Evolutionary conservation across 2,329 filamentous ascomycete species (phyloP).

Genomic region (Boeremia lycopersici): DNA sequence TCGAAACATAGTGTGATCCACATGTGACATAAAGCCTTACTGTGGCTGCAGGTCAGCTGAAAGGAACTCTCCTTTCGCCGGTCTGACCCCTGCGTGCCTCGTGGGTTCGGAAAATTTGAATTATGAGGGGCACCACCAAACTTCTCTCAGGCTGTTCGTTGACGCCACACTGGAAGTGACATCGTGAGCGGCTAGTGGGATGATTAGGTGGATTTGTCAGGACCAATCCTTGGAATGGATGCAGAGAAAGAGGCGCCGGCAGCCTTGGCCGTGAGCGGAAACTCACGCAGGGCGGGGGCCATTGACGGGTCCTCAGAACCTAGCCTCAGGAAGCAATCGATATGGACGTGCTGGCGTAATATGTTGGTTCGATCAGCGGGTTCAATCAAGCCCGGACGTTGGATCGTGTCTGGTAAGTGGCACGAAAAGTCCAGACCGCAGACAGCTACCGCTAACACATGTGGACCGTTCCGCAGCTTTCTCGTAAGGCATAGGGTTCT

Average conservation of each 20-base stretch:
- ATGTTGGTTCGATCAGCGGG: not conserved
- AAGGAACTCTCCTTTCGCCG: not conserved
- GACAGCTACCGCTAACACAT: not conserved
- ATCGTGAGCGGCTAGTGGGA: not conserved
- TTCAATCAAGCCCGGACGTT: not conserved
- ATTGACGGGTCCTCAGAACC: not conserved
- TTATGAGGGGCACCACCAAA: not conserved
- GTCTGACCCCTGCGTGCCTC: conserved; percentile 1
- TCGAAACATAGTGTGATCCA: not conserved
- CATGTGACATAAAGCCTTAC: conserved; percentile 2
- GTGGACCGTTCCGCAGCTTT: not conserved
- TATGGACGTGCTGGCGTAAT: not conserved
- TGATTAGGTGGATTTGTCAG: conserved; percentile 6
- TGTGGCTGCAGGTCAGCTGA: conserved; percentile 9
- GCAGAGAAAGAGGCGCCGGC: conserved; percentile 1
- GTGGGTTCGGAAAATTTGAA: not conserved
- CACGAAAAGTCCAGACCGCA: conserved; percentile 3
- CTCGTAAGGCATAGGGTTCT: not conserved
- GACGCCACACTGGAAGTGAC: not conserved
- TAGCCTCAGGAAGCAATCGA: not conserved
- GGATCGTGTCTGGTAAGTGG: not conserved
- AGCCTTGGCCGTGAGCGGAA: not conserved
- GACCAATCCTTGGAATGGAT: not conserved
- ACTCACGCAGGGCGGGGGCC: not conserved
- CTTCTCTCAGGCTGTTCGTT: not conserved